These are phyloP conservation scores for Nothophytophthora sp. DNA, from an alignment of 352 stramenopile species.

Conservation along the genomic window DNA sequence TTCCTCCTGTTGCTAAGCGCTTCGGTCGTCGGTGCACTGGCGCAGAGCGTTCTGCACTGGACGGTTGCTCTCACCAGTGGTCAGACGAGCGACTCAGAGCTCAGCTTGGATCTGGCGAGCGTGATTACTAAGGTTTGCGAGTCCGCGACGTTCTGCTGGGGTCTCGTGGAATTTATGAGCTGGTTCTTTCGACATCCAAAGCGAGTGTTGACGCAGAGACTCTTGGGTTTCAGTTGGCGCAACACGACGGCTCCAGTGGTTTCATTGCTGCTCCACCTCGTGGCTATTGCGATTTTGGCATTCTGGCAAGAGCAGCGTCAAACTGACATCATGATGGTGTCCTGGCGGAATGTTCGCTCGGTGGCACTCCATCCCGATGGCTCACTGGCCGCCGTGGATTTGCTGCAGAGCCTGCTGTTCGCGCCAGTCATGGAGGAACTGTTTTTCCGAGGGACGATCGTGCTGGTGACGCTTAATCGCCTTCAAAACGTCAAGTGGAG, in stretches of 20 bases:
- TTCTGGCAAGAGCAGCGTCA: conserved; percentile 7
- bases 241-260: conserved; percentile 2
- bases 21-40: conserved; percentile 15
- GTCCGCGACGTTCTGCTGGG: conserved; percentile 21
- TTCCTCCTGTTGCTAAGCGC: conserved; percentile 37
- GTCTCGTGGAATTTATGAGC: conserved; percentile 26
- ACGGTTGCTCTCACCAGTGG: conserved; percentile 1
- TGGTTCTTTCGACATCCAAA: conserved; percentile 38
- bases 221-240: conserved; percentile 11
- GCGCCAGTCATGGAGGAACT: conserved; percentile 59
- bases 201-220: conserved; percentile 9
- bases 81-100: too few species aligned
- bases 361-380: conserved; percentile 8
- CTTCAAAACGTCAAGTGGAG: conserved; percentile 20
- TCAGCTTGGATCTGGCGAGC: background rate
- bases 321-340: conserved; percentile 14
- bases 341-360: conserved; percentile 22
- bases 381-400: conserved; percentile 7
- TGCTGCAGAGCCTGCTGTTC: conserved; percentile 37
- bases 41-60: conserved; percentile 12
- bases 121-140: conserved; percentile 14
- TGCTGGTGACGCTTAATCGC: conserved; percentile 51
- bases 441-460: conserved; percentile 59
- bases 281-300: conserved; percentile 3
- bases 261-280: conserved; percentile 18